These are phyloP conservation scores for Helicocarpus griseus DNA, from an alignment of 2,329 filamentous ascomycete genomes.

Conservation along the genomic window DNA sequence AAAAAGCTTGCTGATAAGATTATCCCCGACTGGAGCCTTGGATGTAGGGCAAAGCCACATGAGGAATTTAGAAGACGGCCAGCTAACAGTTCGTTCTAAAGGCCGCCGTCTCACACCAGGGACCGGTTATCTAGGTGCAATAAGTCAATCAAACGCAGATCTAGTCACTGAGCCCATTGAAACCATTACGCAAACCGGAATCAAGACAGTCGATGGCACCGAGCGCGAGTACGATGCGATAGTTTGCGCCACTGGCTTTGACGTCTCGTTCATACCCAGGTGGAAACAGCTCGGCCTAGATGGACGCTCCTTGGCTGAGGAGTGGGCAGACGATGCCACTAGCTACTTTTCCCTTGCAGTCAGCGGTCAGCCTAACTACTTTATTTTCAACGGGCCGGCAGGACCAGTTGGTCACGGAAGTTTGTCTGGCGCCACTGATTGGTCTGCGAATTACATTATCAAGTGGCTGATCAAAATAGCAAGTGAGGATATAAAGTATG, in stretches of 20 bases:
- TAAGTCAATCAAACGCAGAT: conserved; percentile 28
- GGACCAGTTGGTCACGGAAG: conserved; percentile 20
- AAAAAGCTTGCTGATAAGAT: conserved; percentile 1
- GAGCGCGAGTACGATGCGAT: conserved; percentile 17
- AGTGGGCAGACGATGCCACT: conserved; percentile 17
- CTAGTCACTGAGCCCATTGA: conserved; percentile 22
- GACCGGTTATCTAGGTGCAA: conserved; percentile 42
- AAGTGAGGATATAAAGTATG: conserved; percentile 17
- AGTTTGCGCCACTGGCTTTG: conserved; percentile 24
- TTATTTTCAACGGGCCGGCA: conserved; percentile 21
- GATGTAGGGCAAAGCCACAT: conserved; percentile 31
- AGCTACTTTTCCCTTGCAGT: conserved; percentile 18
- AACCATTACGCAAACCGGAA: conserved; percentile 20
- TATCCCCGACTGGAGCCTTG: conserved; percentile 18
- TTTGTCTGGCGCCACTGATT: conserved; percentile 11
- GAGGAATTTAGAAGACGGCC: neutral
- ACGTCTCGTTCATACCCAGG: conserved; percentile 16
- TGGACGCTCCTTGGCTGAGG: conserved; percentile 15
- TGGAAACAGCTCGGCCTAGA: conserved; percentile 13
- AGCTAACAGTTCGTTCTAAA: neutral
- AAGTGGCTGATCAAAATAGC: conserved; percentile 21
- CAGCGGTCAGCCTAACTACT: conserved; percentile 22
- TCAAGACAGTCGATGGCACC: conserved; percentile 10
- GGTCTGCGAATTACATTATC: conserved; percentile 18
- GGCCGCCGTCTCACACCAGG: conserved; percentile 38